These are phyloP conservation scores for Suillus decipiens DNA, from an alignment of 768 basidiomycete genomes.

Conservation along the genomic window DNA sequence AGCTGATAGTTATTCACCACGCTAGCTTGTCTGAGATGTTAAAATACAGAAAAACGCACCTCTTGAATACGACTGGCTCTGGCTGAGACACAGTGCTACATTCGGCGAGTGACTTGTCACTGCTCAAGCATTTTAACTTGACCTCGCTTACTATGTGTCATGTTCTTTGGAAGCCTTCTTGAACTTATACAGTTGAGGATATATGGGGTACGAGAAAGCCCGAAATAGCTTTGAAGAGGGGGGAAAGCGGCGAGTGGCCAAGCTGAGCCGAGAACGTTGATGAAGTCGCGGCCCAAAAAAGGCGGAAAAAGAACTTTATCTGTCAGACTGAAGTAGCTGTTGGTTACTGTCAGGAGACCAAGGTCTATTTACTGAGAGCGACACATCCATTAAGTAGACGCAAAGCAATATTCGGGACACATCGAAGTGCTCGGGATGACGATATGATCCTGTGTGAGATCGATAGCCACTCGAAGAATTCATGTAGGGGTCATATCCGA, in stretches of 20 bases:
- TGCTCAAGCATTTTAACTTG: not conserved
- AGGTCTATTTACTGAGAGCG: not conserved
- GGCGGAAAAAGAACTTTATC: slow-evolving; percentile 9
- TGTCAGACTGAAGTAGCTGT: slow-evolving; percentile 10
- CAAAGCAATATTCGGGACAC: not conserved
- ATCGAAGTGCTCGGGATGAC: not conserved
- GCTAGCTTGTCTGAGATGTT: not conserved
- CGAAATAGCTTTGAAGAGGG: slow-evolving; percentile 14
- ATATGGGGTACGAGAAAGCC: not conserved
- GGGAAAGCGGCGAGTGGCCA: slow-evolving; percentile 11
- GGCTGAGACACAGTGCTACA: not conserved
- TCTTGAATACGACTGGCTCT: not conserved
- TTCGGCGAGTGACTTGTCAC: not conserved
- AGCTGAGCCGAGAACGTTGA: not conserved
- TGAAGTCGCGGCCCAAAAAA: not conserved
- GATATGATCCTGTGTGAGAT: slow-evolving; percentile 1
- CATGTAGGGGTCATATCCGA: slow-evolving; percentile 16
- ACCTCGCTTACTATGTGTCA: not conserved
- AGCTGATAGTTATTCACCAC: not conserved
- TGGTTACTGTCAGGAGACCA: slow-evolving; percentile 4
- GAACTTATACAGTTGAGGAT: not conserved
- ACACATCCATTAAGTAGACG: not conserved
- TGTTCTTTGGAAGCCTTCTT: not conserved
- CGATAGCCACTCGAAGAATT: slow-evolving; percentile 8
- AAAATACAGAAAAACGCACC: not conserved